Evolutionary conservation across 345 rosid genomes (phyloP).

Genomic region (Arabis hirsuta): DNA sequence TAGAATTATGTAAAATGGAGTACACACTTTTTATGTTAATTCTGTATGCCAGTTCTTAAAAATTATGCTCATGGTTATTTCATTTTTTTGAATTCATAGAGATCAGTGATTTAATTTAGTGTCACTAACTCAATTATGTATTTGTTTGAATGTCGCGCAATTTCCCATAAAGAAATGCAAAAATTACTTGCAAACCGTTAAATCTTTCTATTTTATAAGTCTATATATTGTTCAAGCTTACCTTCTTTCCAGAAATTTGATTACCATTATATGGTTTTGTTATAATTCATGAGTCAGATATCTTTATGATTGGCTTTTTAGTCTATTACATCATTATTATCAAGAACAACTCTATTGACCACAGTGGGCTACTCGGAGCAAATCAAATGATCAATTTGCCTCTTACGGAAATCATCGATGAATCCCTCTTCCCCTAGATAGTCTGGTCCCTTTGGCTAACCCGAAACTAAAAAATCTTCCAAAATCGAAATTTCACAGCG

Average conservation of each 20-base stretch:
- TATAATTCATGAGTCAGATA: conserved; percentile 18
- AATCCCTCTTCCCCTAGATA: too few relatives aligned
- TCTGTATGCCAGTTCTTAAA: neutral
- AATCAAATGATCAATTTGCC: too few relatives aligned
- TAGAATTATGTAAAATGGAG: neutral
- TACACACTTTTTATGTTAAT: neutral
- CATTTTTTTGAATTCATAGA: neutral
- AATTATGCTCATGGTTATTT: neutral
- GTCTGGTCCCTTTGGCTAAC: too few relatives aligned
- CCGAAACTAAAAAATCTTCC: too few relatives aligned
- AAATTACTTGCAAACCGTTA: neutral
- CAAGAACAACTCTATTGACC: conserved; percentile 18
- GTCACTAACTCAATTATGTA: neutral
- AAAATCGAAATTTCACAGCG: too few relatives aligned
- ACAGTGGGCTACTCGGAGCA: neutral
- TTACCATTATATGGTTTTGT: conserved; percentile 16
- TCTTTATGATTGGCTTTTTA: conserved; percentile 11
- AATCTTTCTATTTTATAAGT: neutral
- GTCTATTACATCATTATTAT: conserved; percentile 29
- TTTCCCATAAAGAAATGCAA: neutral
- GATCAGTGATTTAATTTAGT: neutral
- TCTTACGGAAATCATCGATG: too few relatives aligned
- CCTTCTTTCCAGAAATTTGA: neutral
- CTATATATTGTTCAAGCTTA: neutral
- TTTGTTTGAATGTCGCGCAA: too few relatives aligned